Evolutionary conservation across 768 basidiomycete species (phyloP), one percentile per base, ranked within the genome.

Genomic region (Hypholoma sublateritium): DNA sequence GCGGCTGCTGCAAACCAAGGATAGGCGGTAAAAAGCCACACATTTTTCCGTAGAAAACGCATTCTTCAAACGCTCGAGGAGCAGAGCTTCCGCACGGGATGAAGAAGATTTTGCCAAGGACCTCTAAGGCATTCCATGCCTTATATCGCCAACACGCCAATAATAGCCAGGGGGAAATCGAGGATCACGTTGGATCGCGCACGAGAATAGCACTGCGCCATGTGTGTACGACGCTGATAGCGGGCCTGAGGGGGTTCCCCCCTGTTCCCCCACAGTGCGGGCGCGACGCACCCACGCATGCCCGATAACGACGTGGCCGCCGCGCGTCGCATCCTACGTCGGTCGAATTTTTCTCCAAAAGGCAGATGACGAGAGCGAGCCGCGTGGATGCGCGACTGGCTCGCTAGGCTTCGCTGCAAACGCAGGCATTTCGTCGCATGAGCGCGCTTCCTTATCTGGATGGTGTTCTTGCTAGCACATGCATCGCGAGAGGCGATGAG

Each of bases 1-100:
- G 70, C 62, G 50, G 58, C 57, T 3, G 43, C 53, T 42, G 45
- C 42, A 4, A 61, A 53, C 28, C 55, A 54, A 2, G 50, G 57
- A 47, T 22, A 12, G 24, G 46, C 46, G 16, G 24, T 25, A 12
- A 22, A 17, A 16, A 47, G 13, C 46, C 46, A 47, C 11, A 47
- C 11, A 24, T 11, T 47, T 25, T 47, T 47, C 25, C 25, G 22
- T 24, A 47, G 24, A 8, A 22, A 47, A 47, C 19, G 22, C 46
- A 47, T 47, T 8, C 12, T 47, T 5, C 22, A 12, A 47, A 44
- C 12, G n/a, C 43, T 17, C n/a, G n/a, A 17, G 39, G 19, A 44
- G 6, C 43, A 19, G 17, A 17, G 11, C 19, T 44, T 44, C 22
- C 12, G 43, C 43, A 8, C 43, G 9, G 22, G 43, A 21, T 21